phyloP scores from a whole-genome alignment of 2,329 filamentous ascomycete genomes.

The Aspergillus sp. region DNA sequence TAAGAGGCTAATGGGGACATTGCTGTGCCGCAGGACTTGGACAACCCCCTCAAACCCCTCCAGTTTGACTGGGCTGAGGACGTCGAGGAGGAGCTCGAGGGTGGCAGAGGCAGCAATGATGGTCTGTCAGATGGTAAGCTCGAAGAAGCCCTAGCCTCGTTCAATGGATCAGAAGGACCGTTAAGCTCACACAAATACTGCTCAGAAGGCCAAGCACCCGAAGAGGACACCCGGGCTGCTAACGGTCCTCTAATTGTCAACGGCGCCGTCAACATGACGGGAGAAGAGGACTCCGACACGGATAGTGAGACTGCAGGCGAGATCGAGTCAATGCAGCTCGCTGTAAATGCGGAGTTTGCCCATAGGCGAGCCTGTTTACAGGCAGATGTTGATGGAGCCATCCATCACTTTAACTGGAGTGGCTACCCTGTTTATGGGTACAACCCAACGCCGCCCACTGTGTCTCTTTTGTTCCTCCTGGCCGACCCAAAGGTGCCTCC shows the following conservation, averaged over 20 bases:
- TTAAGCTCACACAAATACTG: background rate
- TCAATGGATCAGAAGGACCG: background rate
- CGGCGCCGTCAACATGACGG: too few relatives aligned
- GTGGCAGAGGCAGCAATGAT: background rate
- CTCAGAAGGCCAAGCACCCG: background rate
- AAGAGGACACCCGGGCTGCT: too few relatives aligned
- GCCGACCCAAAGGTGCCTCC: constrained; percentile 7
- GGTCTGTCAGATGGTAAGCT: background rate
- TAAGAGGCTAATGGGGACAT: background rate
- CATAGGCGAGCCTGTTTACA: background rate
- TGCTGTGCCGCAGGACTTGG: background rate
- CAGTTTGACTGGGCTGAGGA: constrained; percentile 5
- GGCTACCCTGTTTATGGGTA: constrained; percentile 5
- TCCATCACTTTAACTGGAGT: constrained; percentile 23
- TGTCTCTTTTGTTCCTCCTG: constrained; percentile 17
- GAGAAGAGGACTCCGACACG: background rate
- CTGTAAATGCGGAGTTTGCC: background rate
- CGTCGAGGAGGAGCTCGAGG: background rate
- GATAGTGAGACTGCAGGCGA: background rate
- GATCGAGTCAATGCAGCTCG: constrained; percentile 1
- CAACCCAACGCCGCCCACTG: constrained; percentile 13
- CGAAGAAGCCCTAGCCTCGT: background rate
- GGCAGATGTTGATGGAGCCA: background rate
- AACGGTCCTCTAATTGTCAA: too few relatives aligned
- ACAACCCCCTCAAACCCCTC: background rate